Evolutionary conservation across 176 grass and related monocot genomes (phyloP).

Genomic region (Rhynchospora pubera): DNA sequence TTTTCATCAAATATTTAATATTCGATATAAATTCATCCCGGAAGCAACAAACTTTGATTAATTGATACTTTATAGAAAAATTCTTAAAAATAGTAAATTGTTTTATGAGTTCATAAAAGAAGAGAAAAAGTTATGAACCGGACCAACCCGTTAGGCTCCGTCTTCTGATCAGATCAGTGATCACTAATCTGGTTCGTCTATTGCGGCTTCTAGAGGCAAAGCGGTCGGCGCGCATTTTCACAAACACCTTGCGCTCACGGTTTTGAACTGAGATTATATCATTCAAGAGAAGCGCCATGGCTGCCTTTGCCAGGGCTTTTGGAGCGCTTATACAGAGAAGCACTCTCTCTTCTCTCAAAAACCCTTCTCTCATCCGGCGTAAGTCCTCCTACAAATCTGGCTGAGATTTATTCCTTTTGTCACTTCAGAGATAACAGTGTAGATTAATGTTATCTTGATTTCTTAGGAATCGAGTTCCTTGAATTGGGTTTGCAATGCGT

Average conservation of each 20-base stretch:
- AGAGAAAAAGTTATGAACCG: too few species aligned
- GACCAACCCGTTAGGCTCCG: too few species aligned
- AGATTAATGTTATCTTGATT: background rate
- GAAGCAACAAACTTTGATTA: too few species aligned
- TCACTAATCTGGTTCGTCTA: too few species aligned
- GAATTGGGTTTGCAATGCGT: background rate
- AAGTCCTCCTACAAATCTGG: slow-evolving; percentile 9
- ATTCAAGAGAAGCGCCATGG: slow-evolving; percentile 28
- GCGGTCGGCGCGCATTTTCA: slow-evolving; percentile 25
- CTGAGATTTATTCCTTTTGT: background rate
- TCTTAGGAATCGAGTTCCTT: slow-evolving; percentile 25
- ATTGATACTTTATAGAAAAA: too few species aligned
- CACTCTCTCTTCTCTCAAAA: slow-evolving; percentile 31
- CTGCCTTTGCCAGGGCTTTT: slow-evolving; percentile 42
- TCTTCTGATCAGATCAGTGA: too few species aligned
- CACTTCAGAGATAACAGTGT: background rate
- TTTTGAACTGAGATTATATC: background rate
- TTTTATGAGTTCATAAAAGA: too few species aligned
- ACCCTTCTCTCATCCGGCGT: slow-evolving; percentile 28
- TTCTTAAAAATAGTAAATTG: too few species aligned
- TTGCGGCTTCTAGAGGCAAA: background rate
- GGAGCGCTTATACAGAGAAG: slow-evolving; percentile 34
- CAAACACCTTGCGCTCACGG: slow-evolving; percentile 26
- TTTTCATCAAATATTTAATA: too few species aligned
- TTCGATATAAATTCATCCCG: too few species aligned